Conservation (phyloP, 1,284 basidiomycete species). For the Stygiomarasmius scandens region DNA sequence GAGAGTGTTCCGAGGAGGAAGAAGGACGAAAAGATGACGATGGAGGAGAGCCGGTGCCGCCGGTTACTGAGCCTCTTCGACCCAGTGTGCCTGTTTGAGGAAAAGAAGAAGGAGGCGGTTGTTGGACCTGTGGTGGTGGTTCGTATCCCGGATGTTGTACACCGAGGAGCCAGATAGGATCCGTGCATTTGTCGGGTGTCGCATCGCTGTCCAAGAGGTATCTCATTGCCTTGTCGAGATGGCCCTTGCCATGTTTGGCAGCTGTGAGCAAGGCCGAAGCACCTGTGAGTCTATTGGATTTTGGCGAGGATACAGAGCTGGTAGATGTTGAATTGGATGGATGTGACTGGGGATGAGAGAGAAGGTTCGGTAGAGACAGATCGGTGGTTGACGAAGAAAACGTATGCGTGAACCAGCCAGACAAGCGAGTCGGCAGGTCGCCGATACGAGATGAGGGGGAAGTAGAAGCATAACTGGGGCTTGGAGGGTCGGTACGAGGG, state of each 20-base stretch:
- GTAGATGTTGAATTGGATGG: constrained; percentile 25
- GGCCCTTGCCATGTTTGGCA: constrained; percentile 73
- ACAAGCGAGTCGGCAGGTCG: constrained; percentile 64
- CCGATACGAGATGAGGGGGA: constrained; percentile 37
- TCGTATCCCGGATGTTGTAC: constrained; percentile 78
- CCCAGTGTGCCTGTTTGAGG: constrained; percentile 19
- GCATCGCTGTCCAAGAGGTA: constrained; percentile 85
- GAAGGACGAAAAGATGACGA: constrained; percentile 19
- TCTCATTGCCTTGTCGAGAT: constrained; percentile 78
- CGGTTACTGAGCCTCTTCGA: constrained; percentile 41
- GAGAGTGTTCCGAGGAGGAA: constrained; percentile 6
- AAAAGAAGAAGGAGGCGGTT: constrained; percentile 25
- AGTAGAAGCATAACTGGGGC: constrained; percentile 14
- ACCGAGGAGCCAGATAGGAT: constrained; percentile 85
- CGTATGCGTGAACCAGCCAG: constrained; percentile 79
- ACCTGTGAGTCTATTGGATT: constrained; percentile 35
- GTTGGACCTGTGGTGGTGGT: constrained; percentile 41
- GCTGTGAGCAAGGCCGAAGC: constrained; percentile 58
- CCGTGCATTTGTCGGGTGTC: constrained; percentile 75
- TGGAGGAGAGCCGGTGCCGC: constrained; percentile 29
- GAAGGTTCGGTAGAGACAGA: constrained; percentile 62
- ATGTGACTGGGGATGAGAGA: constrained; percentile 45
- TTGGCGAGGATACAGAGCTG: constrained; percentile 39
- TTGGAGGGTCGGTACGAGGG: constrained; percentile 30
- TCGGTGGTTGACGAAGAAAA: constrained; percentile 71